Conservation (phyloP, 352 stramenopile genomes). For the Hyaloperonospora arabidopsidis region DNA sequence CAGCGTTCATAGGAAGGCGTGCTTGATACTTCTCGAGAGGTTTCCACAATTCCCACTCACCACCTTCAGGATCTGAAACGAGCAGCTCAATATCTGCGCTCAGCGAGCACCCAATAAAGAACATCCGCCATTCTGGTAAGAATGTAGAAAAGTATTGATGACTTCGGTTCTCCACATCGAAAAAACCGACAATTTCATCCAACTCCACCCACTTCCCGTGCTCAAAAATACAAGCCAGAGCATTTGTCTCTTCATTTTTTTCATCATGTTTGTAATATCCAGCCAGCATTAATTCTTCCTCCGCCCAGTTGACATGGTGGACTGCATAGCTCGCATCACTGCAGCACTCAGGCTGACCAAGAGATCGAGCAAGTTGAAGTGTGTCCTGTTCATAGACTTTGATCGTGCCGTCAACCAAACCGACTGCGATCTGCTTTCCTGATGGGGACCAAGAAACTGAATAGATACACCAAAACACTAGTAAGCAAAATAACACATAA, state of each 20-base stretch:
- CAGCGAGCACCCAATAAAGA: constrained; percentile 69
- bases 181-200: constrained; percentile 59
- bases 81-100: constrained; percentile 75
- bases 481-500: not conserved
- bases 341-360: constrained; percentile 36
- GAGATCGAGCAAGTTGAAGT: constrained; percentile 26
- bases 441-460: constrained; percentile 46
- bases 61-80: constrained; percentile 48
- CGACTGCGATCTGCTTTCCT: constrained; percentile 39
- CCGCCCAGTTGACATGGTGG: constrained; percentile 69
- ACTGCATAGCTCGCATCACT: constrained; percentile 28
- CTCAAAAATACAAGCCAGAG: constrained; percentile 56
- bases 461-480: not conserved
- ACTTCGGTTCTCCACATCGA: constrained; percentile 39
- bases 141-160: constrained; percentile 67
- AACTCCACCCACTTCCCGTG: constrained; percentile 39
- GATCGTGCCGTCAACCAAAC: constrained; percentile 29
- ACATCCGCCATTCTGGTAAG: constrained; percentile 68
- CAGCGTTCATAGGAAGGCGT: constrained; percentile 56
- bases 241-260: constrained; percentile 43
- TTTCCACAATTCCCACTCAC: constrained; percentile 68
- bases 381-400: constrained; percentile 28
- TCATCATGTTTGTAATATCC: constrained; percentile 51
- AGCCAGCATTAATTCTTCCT: constrained; percentile 54
- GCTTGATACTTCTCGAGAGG: constrained; percentile 68